Evolutionary conservation across 2,329 filamentous ascomycete species (phyloP), one percentile per base, ranked within the genome.

Genomic region (Penicillium palitans): DNA sequence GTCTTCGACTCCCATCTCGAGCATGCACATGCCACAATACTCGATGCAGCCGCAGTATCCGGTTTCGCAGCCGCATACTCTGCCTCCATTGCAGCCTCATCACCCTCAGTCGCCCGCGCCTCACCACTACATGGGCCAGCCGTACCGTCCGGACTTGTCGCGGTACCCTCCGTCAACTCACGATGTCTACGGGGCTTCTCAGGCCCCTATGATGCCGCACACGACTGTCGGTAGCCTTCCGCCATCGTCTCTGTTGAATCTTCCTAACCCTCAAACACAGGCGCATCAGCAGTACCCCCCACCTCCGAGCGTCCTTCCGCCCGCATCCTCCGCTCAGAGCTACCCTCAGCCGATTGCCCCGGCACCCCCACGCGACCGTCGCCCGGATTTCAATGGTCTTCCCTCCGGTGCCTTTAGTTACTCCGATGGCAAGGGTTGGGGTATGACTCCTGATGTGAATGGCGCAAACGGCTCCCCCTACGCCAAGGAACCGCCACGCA

Each of bases 311-410:
- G 87, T 90, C 83, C 82, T 90, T 78, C 83, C 87, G 47, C 86
- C 89, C 74, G 78, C 87, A 25, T 86, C 87, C 12, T 83, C 84
- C 48, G 81, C 88, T 45, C 83, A 87, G 66, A 85, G 86, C 54
- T 89, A 91, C 72, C 88, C 88, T 46, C 89, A 91, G 75, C 86
- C 88, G 35, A 90, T 91, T 70, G 89, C 89, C 44, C 89, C 89
- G 17, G 89, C 89, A 42, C 88, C 89, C 42, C 78, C 78, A 53
- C 77, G 78, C 58, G 77, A 79, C 59, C 74, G 74, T 50, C 72
- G 79, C 77, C 49, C 78, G 74, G 60, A 84, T 78, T 70, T 89
- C 66, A 85, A 87, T 53, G 87, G 87, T n/a, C 87, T 91, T 82
- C 88, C 89, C 15, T 83, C 87, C 1, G 84, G 85, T 66, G 87